Evolutionary conservation across 768 basidiomycete species (phyloP).

Genomic region (Hebeloma cylindrosporum): DNA sequence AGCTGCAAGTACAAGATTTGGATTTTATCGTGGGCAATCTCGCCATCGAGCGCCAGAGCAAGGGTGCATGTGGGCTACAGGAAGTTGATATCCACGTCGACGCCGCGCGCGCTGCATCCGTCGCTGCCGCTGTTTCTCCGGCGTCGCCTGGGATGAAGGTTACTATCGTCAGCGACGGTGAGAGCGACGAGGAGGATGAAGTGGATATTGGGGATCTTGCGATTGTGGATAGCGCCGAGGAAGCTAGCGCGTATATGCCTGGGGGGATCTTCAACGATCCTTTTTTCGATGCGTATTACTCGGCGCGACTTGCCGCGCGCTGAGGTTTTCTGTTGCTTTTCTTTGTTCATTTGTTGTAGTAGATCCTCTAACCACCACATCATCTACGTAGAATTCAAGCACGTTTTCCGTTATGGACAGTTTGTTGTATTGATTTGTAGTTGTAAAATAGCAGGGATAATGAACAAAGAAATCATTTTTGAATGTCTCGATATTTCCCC

Average conservation of each 20-base stretch:
- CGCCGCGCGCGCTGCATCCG: slow-evolving; percentile 21
- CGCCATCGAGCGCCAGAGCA: slow-evolving; percentile 23
- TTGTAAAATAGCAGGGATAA: too few relatives aligned
- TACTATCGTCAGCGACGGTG: slow-evolving; percentile 24
- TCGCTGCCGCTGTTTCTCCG: slow-evolving; percentile 15
- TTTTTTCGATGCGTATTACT: slow-evolving; percentile 34
- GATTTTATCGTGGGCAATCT: slow-evolving; percentile 28
- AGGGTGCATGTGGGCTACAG: slow-evolving; percentile 23
- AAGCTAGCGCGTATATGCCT: slow-evolving; percentile 28
- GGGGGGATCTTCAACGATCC: slow-evolving; percentile 40
- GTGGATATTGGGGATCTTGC: slow-evolving; percentile 19
- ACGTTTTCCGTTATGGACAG: too few relatives aligned
- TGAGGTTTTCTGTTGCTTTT: not conserved
- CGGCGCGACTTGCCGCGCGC: slow-evolving; percentile 3
- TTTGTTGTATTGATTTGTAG: too few relatives aligned
- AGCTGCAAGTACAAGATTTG: slow-evolving; percentile 24
- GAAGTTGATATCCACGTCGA: slow-evolving; percentile 37
- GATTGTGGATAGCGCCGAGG: slow-evolving; percentile 19
- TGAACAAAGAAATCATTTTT: too few relatives aligned
- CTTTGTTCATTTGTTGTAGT: not conserved
- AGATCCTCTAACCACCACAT: too few relatives aligned
- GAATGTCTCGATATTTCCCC: too few relatives aligned
- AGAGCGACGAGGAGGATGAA: slow-evolving; percentile 23
- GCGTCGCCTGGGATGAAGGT: slow-evolving; percentile 19
- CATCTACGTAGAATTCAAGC: too few relatives aligned